phyloP scores from a whole-genome alignment of 257 asterid species.

The Agastache rugosa region DNA sequence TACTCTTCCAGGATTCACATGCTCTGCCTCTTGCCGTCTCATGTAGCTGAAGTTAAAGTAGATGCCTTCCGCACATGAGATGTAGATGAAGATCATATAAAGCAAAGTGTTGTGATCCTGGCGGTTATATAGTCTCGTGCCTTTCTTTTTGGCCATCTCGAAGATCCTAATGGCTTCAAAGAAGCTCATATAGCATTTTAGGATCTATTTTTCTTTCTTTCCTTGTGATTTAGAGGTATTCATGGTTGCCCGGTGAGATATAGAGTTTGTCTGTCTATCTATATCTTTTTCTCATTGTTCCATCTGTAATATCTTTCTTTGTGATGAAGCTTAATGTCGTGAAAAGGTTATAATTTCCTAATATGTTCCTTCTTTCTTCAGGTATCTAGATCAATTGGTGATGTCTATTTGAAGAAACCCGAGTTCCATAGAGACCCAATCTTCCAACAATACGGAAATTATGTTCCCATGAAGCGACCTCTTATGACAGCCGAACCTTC shows the following conservation, averaged over 20 bases:
- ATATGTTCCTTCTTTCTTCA: slow-evolving; percentile 39
- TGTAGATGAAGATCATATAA: slow-evolving; percentile 46
- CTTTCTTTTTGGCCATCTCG: slow-evolving; percentile 43
- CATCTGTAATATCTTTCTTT: background rate
- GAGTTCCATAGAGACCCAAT: slow-evolving; percentile 81
- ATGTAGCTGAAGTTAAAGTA: slow-evolving; percentile 65
- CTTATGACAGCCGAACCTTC: slow-evolving; percentile 91
- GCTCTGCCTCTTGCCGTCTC: slow-evolving; percentile 69
- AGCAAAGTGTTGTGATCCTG: slow-evolving; percentile 59
- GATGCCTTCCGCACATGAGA: slow-evolving; percentile 63
- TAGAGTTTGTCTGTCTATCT: slow-evolving; percentile 27
- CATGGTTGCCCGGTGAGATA: slow-evolving; percentile 38
- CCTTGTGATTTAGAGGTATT: slow-evolving; percentile 50
- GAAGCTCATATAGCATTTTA: slow-evolving; percentile 47
- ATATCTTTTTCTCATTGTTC: background rate
- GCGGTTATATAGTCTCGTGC: slow-evolving; percentile 43
- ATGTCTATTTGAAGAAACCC: slow-evolving; percentile 86
- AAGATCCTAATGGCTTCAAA: slow-evolving; percentile 40
- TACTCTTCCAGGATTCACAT: slow-evolving; percentile 79
- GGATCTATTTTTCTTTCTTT: slow-evolving; percentile 49
- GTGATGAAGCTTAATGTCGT: slow-evolving; percentile 12
- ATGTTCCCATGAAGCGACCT: slow-evolving; percentile 79
- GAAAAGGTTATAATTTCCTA: slow-evolving; percentile 13
- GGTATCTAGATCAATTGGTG: slow-evolving; percentile 99
- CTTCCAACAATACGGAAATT: slow-evolving; percentile 60